Percentiles rank a stretch among this genome's conserved stretches.
Conservation (phyloP, 225 moss, liverwort and hornwort genomes). For the Neckera pumila region DNA sequence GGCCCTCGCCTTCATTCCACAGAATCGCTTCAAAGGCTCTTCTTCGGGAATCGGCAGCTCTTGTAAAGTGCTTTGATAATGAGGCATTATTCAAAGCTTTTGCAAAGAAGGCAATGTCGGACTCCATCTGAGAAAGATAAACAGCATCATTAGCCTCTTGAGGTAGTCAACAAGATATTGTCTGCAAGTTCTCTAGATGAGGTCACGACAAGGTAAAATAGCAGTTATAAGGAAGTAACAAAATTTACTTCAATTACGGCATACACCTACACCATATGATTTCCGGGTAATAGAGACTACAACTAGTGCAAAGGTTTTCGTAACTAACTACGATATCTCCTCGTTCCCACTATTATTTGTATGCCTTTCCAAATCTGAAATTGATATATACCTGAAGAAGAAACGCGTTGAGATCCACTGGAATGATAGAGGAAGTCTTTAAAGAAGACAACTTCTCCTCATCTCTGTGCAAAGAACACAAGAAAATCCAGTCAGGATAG, state of each 20-base stretch:
- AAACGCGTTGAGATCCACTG: slow-evolving; percentile 58
- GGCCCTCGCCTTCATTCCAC: slow-evolving; percentile 57
- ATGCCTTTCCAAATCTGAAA: not conserved
- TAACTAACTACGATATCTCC: not conserved
- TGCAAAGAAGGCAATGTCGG: slow-evolving; percentile 54
- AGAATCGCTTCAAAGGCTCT: slow-evolving; percentile 49
- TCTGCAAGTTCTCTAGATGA: not conserved
- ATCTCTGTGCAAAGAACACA: slow-evolving; percentile 4
- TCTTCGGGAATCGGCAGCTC: slow-evolving; percentile 26
- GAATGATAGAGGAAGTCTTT: slow-evolving; percentile 51
- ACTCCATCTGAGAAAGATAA: slow-evolving; percentile 42
- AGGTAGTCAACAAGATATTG: not conserved
- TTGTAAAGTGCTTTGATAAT: slow-evolving; percentile 10
- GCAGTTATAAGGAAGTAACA: not conserved
- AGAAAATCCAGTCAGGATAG: not conserved
- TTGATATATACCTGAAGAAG: slow-evolving; percentile 38
- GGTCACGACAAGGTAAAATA: not conserved
- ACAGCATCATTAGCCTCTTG: not conserved
- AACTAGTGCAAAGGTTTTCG: not conserved
- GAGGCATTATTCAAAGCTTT: slow-evolving; percentile 17
- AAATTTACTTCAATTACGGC: not conserved
- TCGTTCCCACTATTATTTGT: not conserved
- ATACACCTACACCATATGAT: not conserved
- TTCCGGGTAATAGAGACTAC: not conserved
- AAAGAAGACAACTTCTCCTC: slow-evolving; percentile 34